Evolutionary conservation across 176 grass and related monocot species (phyloP).

Genomic region (Alopecurus myosuroides): DNA sequence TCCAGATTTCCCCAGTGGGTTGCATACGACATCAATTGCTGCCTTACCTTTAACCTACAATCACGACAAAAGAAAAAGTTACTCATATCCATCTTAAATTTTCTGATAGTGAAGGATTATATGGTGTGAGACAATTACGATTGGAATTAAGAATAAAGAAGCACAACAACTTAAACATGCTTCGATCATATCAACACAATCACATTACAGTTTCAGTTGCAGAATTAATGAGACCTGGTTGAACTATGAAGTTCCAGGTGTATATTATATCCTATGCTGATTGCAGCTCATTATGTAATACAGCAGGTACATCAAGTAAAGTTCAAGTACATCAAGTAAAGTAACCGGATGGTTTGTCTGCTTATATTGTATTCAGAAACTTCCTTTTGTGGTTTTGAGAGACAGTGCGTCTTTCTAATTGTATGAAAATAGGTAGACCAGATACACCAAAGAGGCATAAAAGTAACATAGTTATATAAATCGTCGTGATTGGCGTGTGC

Average conservation of each 20-base stretch:
- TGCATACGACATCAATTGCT: conserved; percentile 99
- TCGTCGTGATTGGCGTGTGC: background rate
- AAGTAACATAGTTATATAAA: background rate
- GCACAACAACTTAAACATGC: background rate
- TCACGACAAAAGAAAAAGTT: conserved; percentile 18
- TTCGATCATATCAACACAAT: background rate
- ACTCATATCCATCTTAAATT: background rate
- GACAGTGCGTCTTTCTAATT: background rate
- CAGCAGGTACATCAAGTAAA: background rate
- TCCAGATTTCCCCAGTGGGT: conserved; percentile 94
- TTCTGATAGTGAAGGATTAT: background rate
- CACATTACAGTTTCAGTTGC: background rate
- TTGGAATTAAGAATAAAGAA: background rate
- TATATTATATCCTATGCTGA: background rate
- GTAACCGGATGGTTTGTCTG: background rate
- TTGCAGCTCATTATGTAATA: background rate
- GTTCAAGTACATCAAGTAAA: background rate
- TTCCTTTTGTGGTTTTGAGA: background rate
- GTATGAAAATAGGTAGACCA: background rate
- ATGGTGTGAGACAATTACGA: background rate
- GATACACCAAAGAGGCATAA: background rate
- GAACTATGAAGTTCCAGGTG: background rate
- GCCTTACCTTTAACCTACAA: conserved; percentile 94
- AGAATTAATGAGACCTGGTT: background rate
- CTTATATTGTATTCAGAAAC: background rate